Base-by-base conservation (phyloP, 192 early-diverging fungal genomes). In the Chytriomyces hyalinus region DNA sequence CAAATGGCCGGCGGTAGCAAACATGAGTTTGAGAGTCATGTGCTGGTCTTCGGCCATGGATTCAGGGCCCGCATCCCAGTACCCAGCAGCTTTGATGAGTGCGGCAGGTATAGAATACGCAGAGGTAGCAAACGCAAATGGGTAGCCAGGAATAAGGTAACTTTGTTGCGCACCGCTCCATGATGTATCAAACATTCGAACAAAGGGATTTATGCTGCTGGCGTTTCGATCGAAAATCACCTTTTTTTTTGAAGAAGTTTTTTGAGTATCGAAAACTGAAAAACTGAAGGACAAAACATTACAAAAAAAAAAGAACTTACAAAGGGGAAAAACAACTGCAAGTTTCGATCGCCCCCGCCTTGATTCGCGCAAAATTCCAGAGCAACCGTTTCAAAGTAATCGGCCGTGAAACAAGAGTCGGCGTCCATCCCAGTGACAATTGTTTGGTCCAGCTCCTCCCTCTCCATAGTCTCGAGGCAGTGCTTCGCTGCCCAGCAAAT, bases 11-110 rank as follows among this genome's bases (percentile, higher is more conserved):
- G 80, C 77, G 0, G 90, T 90, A 43, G 84, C 84, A 78, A 90
- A 90, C 65, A 86, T 90, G 49, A 85, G 88, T 68, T 90, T 89
- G 43, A 91, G 66, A 81, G 78, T 85, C 89, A 91, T 91, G 73
- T 91, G 89, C 75, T 88, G 76, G 80, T 91, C 90, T 76, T 91
- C 90, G 26, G n/a, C 62, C 24, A 91, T 83, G 4, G 89, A 72
- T 76, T 91, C 87, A 13, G 83, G 74, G 60, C 81, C 80, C 1
- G 86, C 82, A 78, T 91, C 91, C 90, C 91, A 92, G 60, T 84
- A 91, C 8, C 84, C 86, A 20, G 91, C 89, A 28, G 83, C 67
- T 36, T 81, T 82, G 22, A 89, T 90, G 13, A 92, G 77, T 24
- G 87, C 82, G 84, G 92, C 80, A 28, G 86, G 81, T 47, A 92